Evolutionary conservation across 306 rosid species (phyloP).

Genomic region (Gastrolobium bilobum): DNA sequence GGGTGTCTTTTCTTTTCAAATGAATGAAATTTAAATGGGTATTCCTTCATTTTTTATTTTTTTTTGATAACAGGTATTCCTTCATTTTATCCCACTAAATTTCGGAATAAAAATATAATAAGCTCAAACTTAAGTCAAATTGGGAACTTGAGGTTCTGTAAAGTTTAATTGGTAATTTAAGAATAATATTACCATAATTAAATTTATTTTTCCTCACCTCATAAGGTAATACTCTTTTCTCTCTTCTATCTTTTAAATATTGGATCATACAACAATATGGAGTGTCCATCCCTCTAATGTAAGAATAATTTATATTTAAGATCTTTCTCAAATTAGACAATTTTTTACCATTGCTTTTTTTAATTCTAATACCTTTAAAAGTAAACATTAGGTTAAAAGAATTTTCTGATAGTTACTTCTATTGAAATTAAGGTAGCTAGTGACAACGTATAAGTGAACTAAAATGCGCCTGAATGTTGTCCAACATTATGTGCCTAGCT

Average conservation of each 20-base stretch:
- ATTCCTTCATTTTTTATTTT: too few relatives aligned
- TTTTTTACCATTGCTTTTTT: neutral
- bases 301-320: neutral
- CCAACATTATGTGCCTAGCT: slow-evolving; percentile 32
- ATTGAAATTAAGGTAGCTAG: neutral
- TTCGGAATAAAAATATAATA: too few relatives aligned
- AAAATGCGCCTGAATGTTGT: neutral
- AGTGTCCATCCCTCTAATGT: neutral
- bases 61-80: too few relatives aligned
- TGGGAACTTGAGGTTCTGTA: neutral
- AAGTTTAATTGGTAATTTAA: slow-evolving; percentile 3
- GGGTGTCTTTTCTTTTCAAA: too few relatives aligned
- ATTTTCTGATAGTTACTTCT: neutral
- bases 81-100: too few relatives aligned
- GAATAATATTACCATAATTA: neutral
- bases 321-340: neutral
- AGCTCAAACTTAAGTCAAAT: too few relatives aligned
- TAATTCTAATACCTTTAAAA: neutral
- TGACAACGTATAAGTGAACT: neutral
- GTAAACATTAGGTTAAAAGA: neutral
- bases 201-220: neutral
- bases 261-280: neutral
- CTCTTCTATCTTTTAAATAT: neutral
- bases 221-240: neutral
- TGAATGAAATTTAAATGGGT: too few relatives aligned